These are phyloP conservation scores for Vigna nakashimae DNA, from an alignment of 306 rosid genomes.

Conservation along the genomic window DNA sequence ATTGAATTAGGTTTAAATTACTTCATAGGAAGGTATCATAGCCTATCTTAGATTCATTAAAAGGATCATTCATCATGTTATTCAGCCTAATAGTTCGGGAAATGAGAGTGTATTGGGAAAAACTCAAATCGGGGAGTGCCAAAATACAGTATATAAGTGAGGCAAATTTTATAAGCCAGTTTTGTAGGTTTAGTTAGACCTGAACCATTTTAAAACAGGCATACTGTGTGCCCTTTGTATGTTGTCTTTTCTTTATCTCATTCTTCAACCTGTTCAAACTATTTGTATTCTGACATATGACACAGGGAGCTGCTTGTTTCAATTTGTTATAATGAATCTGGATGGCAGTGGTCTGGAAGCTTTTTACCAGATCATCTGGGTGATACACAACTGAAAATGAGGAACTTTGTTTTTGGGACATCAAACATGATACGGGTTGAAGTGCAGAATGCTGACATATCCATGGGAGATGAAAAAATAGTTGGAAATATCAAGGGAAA, in stretches of 20 bases:
- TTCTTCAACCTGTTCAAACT: conserved; percentile 32
- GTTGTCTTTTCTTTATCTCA: not conserved
- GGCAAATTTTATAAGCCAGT: too few species aligned
- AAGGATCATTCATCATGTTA: too few species aligned
- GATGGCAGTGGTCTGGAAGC: conserved; percentile 99
- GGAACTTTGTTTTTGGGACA: conserved; percentile 73
- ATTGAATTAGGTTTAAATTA: too few species aligned
- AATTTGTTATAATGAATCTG: conserved; percentile 80
- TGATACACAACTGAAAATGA: conserved; percentile 92
- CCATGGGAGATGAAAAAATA: conserved; percentile 74
- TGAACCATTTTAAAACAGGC: not conserved
- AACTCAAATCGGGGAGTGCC: too few species aligned
- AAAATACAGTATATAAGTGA: too few species aligned
- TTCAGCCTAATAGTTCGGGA: too few species aligned
- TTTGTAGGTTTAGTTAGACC: too few species aligned
- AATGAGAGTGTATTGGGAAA: too few species aligned
- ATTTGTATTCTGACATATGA: conserved; percentile 38
- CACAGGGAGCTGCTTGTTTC: conserved; percentile 91
- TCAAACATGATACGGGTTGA: conserved; percentile 83
- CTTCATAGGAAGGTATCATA: too few species aligned
- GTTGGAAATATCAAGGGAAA: conserved; percentile 90
- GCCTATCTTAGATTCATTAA: too few species aligned
- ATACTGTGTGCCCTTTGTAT: not conserved
- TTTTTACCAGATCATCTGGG: conserved; percentile 90
- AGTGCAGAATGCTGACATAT: conserved; percentile 96